Percentiles rank a stretch among this genome's conserved stretches.
Conservation (phyloP, 345 rosid genomes). For the Lagerstroemia speciosa region DNA sequence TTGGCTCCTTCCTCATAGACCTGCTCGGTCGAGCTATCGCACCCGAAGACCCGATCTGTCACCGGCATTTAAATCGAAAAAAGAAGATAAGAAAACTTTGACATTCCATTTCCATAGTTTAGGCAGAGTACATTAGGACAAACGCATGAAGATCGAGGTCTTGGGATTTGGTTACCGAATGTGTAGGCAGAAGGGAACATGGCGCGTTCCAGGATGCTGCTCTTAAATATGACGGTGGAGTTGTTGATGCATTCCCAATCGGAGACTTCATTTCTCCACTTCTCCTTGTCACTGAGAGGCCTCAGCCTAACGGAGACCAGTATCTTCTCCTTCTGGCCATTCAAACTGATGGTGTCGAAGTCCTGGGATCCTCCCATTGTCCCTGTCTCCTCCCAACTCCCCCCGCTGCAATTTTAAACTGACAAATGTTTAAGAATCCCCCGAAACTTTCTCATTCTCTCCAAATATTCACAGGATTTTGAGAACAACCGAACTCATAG, state of each 20-base stretch:
- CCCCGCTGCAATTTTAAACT: not conserved
- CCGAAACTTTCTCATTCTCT: not conserved
- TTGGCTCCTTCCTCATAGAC: constrained; percentile 37
- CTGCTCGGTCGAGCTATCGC: constrained; percentile 26
- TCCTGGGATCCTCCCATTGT: constrained; percentile 7
- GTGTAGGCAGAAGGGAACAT: constrained; percentile 28
- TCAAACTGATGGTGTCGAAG: not conserved
- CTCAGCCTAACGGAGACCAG: constrained; percentile 16
- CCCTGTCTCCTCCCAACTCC: not conserved
- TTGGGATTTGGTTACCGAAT: constrained; percentile 18
- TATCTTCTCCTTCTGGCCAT: constrained; percentile 16
- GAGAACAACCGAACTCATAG: not conserved
- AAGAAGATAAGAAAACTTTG: not conserved
- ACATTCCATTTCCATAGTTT: too few relatives aligned
- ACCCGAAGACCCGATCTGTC: constrained; percentile 36
- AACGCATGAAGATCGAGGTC: not conserved
- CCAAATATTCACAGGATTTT: not conserved
- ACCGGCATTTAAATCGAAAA: not conserved
- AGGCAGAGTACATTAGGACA: too few relatives aligned
- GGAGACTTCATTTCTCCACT: constrained; percentile 8
- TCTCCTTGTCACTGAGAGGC: constrained; percentile 17
- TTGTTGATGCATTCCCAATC: constrained; percentile 20
- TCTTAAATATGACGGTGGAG: constrained; percentile 24
- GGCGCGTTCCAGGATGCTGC: constrained; percentile 28
- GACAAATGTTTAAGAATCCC: not conserved